phyloP scores from a whole-genome alignment of 306 rosid species.

The Lathyrus tuberosus region DNA sequence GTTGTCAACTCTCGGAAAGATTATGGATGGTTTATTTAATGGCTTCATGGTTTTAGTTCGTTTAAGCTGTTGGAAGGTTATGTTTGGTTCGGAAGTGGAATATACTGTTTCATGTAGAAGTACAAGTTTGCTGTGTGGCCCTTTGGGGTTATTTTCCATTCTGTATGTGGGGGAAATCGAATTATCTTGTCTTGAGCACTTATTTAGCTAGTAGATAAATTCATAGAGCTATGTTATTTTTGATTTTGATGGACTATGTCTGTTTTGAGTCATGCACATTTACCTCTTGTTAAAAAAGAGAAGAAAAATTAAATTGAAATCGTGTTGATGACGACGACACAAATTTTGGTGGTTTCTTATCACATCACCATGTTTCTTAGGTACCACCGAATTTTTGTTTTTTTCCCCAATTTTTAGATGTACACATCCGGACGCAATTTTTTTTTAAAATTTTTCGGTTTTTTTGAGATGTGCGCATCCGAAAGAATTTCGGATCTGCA shows the following conservation, averaged over 20 bases:
- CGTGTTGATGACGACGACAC: not conserved
- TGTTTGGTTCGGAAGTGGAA: slow-evolving; percentile 38
- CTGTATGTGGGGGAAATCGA: slow-evolving; percentile 31
- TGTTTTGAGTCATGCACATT: slow-evolving; percentile 1
- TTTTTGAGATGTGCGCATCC: too few relatives aligned
- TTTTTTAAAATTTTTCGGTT: too few relatives aligned
- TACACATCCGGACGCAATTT: too few relatives aligned
- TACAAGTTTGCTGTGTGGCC: slow-evolving; percentile 35
- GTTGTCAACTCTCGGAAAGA: slow-evolving; percentile 46
- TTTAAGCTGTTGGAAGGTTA: slow-evolving; percentile 42
- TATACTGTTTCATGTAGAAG: slow-evolving; percentile 38
- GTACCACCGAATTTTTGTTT: too few relatives aligned
- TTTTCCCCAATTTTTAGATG: too few relatives aligned
- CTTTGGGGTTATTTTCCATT: slow-evolving; percentile 37
- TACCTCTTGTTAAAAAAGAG: not conserved
- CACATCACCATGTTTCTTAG: too few relatives aligned
- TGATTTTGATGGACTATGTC: not conserved
- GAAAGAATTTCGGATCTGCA: too few relatives aligned
- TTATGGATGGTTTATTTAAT: slow-evolving; percentile 47
- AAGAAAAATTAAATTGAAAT: not conserved
- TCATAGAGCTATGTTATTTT: slow-evolving; percentile 4
- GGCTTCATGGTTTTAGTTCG: slow-evolving; percentile 46
- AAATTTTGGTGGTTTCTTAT: too few relatives aligned
- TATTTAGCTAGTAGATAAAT: slow-evolving; percentile 11
- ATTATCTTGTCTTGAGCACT: slow-evolving; percentile 32